Evolutionary conservation across 176 grass and related monocot species (phyloP), one percentile per base, ranked within the genome.

Genomic region (Musa beccarii): DNA sequence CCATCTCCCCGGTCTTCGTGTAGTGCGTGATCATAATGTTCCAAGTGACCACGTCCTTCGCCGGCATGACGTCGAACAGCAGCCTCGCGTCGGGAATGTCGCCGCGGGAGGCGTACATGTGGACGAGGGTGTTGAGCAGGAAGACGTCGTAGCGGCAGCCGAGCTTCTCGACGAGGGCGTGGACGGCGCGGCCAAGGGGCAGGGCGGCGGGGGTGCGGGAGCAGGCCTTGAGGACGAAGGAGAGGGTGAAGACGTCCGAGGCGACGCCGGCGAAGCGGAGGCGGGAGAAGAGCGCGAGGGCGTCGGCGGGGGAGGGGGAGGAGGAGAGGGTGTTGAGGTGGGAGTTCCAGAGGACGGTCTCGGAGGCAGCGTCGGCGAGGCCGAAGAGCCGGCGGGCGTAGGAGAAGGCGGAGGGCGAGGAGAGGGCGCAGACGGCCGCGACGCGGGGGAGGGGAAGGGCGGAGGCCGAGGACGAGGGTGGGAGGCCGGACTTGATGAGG

Each of bases 11-110:
- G 2, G 17, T 11, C 21, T 76, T 80, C 2, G 66, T 80, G n/a
- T 81, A 63, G 1, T 76, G 77, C 20, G 80, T 73, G 8, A 87
- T 79, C 72, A 87, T 56, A 21, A 80, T 81, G 63, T 87, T 83
- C 76, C 78, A 83, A 11, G 72, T 83, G 50, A 79, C 81, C 11
- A 56, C 81, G 69, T 87, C 80, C 59, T 28, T 87, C 21, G 25
- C 15, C 13, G 49, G 69, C 63, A 87, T 80, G 22, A 63, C 75
- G 24, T 83, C 81, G 59, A 87, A 87, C 9, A 83, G 54, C 10
- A 79, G 53, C 25, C 76, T 34, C 11, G 76, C 76, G 28, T 63
- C 34, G 9, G 10, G 54, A 71, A 79, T 75, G 8, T 77, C 56
- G 15, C 55, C 64, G 12, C 55, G 70, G 12, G 76, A 79, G 20